Evolutionary conservation across 192 early-diverging fungal genomes (phyloP).

Genomic region (Geosiphon pyriformis): DNA sequence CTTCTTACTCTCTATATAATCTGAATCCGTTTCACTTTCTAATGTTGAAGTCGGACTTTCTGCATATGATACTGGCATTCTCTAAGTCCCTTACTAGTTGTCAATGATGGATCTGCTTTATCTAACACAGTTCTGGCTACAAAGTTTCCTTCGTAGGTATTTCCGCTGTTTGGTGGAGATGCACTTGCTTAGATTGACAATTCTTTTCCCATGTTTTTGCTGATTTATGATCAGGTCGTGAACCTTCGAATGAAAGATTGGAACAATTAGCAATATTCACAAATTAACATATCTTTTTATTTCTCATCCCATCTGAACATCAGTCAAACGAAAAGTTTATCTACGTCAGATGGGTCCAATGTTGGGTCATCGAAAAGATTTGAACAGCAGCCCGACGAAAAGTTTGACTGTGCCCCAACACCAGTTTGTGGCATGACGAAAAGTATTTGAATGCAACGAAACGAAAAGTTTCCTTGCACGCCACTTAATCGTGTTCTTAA

Average conservation of each 20-base stretch:
- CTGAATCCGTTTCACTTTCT: neutral
- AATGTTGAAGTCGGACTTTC: neutral
- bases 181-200: neutral
- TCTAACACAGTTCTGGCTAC: no score
- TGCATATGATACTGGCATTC: neutral
- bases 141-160: neutral
- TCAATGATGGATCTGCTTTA: no score
- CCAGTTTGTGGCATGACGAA: constrained; percentile 12
- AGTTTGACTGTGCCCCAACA: constrained; percentile 20
- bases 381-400: neutral
- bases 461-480: constrained; percentile 13
- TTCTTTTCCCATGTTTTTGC: neutral
- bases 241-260: neutral
- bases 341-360: neutral
- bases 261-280: neutral
- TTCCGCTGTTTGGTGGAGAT: neutral
- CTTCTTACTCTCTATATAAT: neutral
- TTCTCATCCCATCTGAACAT: neutral
- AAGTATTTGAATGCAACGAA: constrained; percentile 11
- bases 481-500: constrained; percentile 2
- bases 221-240: neutral
- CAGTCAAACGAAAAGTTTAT: neutral
- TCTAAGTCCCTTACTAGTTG: no score
- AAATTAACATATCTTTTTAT: neutral
- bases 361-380: neutral